A percentile compares a stretch with the other conserved stretches of the same genome.
Evolutionary conservation across 2,329 filamentous ascomycete genomes (phyloP).

Genomic region (Arthroderma uncinatum): DNA sequence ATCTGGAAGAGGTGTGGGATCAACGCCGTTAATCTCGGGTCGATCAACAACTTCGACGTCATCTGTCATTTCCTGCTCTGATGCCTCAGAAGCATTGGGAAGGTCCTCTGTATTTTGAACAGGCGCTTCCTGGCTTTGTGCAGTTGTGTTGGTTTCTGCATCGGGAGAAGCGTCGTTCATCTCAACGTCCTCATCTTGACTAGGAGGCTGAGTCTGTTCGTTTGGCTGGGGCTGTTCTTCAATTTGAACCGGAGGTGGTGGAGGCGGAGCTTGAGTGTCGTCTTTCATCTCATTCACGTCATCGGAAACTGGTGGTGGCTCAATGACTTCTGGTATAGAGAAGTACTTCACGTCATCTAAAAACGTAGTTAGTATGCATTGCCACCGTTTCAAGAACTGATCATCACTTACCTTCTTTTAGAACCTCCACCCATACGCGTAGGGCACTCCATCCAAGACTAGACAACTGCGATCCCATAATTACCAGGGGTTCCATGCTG

Average conservation of each 20-base stretch:
- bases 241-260: neutral
- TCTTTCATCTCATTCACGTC: neutral
- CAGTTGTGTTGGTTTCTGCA: neutral
- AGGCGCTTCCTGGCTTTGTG: neutral
- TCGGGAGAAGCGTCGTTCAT: constrained; percentile 8
- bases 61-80: neutral
- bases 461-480: neutral
- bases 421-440: constrained; percentile 1
- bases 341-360: neutral
- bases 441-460: neutral
- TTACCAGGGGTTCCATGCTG: neutral
- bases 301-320: neutral
- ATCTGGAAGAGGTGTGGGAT: neutral
- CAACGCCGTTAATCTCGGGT: neutral
- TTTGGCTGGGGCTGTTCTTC: neutral
- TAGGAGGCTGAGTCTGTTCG: constrained; percentile 7
- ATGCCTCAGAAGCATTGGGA: neutral
- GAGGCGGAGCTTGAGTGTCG: neutral
- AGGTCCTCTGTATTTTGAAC: neutral
- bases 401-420: neutral
- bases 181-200: constrained; percentile 12
- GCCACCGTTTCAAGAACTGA: neutral
- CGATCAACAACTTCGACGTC: neutral
- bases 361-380: neutral
- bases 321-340: neutral